A percentile compares a stretch with the other conserved stretches of the same genome.
Conservation (phyloP, 2,329 filamentous ascomycete genomes). For the Byssothecium circinans region DNA sequence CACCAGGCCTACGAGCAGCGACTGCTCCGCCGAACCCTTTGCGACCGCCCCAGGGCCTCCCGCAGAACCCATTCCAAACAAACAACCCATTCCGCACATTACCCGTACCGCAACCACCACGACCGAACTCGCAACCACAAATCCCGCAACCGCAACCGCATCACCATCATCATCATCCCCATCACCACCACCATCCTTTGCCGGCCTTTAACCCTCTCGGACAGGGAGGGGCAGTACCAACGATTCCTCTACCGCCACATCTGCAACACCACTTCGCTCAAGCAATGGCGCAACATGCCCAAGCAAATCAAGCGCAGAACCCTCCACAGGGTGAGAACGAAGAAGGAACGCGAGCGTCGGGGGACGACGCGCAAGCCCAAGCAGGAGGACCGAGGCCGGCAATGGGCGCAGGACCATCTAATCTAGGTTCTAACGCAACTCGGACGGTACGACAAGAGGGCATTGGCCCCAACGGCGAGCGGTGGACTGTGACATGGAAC, state of each 20-base stretch:
- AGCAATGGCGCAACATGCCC: constrained; percentile 20
- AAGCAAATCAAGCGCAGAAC: constrained; percentile 3
- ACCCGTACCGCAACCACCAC: constrained; percentile 13
- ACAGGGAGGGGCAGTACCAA: constrained; percentile 4
- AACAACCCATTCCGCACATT: constrained; percentile 39
- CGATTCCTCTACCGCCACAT: constrained; percentile 23
- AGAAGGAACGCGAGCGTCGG: not conserved
- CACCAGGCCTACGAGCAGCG: constrained; percentile 29
- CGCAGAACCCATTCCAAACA: constrained; percentile 26
- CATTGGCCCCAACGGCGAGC: constrained; percentile 54
- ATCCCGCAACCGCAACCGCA: constrained; percentile 17
- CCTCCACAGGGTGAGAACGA: constrained; percentile 8
- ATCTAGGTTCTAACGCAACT: constrained; percentile 29
- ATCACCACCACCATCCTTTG: constrained; percentile 19
- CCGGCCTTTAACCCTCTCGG: constrained; percentile 8
- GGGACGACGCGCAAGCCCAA: constrained; percentile 10
- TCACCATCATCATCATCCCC: constrained; percentile 10
- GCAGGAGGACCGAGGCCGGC: constrained; percentile 6
- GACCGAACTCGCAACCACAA: constrained; percentile 33
- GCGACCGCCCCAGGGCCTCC: constrained; percentile 17
- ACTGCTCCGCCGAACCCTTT: constrained; percentile 46
- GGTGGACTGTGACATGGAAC: constrained; percentile 57
- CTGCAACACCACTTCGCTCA: constrained; percentile 30
- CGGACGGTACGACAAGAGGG: constrained; percentile 54
- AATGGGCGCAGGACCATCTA: too few relatives aligned